phyloP scores from a whole-genome alignment of 2,329 filamentous ascomycete species.

The Nigrograna mackinnonii region DNA sequence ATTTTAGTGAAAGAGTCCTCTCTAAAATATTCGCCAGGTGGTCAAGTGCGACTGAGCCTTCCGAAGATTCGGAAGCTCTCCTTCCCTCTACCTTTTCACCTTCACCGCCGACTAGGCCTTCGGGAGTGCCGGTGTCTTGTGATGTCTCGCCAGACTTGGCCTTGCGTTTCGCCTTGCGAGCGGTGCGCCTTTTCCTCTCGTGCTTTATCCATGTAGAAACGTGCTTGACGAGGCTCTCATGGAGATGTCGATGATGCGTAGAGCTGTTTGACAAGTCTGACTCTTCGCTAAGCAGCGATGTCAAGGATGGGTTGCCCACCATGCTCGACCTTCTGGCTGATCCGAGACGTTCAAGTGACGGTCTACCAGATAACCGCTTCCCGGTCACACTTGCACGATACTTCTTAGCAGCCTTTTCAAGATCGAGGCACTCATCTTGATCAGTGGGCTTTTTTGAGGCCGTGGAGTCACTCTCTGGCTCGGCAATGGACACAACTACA shows the following conservation, averaged over 20 bases:
- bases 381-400: constrained; percentile 43
- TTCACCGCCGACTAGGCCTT: constrained; percentile 5
- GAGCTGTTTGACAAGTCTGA: constrained; percentile 22
- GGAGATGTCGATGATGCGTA: constrained; percentile 26
- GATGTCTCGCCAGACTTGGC: constrained; percentile 54
- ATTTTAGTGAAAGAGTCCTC: constrained; percentile 58
- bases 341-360: constrained; percentile 34
- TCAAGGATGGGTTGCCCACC: constrained; percentile 32
- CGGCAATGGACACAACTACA: constrained; percentile 52
- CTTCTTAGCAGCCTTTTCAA: constrained; percentile 42
- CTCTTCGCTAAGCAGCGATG: constrained; percentile 33
- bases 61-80: constrained; percentile 64
- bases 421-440: constrained; percentile 44
- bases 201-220: constrained; percentile 82
- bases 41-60: constrained; percentile 75
- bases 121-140: constrained; percentile 18
- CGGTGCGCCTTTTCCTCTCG: constrained; percentile 70
- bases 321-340: constrained; percentile 20
- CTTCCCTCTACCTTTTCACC: constrained; percentile 18
- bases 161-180: constrained; percentile 55
- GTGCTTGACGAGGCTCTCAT: constrained; percentile 64
- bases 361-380: constrained; percentile 48
- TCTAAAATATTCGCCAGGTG: constrained; percentile 80
- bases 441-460: constrained; percentile 50
- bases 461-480: constrained; percentile 51